Evolutionary conservation across 139 green algal genomes (phyloP).

Genomic region (Auxenochlorella pyrenoidosa): DNA sequence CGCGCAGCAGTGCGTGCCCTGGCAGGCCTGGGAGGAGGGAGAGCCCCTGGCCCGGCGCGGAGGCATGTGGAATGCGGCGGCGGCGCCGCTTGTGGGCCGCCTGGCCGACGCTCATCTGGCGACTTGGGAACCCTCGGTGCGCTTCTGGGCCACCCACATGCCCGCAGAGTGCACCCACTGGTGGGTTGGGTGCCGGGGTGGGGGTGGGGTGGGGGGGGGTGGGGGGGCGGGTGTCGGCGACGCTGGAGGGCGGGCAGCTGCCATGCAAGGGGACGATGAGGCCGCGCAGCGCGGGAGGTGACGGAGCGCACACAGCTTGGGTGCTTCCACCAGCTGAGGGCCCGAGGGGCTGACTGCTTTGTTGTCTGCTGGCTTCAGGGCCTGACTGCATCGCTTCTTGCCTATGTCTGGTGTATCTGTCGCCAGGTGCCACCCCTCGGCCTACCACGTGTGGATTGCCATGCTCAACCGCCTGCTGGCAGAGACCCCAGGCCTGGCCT

Average conservation of each 20-base stretch:
- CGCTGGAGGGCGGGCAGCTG: too few relatives aligned
- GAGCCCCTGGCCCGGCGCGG: conserved; percentile 1
- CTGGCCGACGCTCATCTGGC: conserved; percentile 35
- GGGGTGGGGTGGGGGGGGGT: not conserved
- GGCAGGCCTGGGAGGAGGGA: not conserved
- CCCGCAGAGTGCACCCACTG: conserved; percentile 43
- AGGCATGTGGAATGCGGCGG: conserved; percentile 35
- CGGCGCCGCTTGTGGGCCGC: conserved; percentile 2
- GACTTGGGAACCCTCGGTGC: conserved; percentile 40
- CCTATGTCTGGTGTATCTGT: too few relatives aligned
- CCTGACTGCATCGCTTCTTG: too few relatives aligned
- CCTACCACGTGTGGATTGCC: conserved; percentile 50
- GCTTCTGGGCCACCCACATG: conserved; percentile 35
- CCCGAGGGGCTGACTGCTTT: too few relatives aligned
- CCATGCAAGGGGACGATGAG: too few relatives aligned
- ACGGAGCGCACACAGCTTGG: too few relatives aligned
- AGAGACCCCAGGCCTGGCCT: not conserved
- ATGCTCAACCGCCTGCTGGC: conserved; percentile 10
- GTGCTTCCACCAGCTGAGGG: too few relatives aligned
- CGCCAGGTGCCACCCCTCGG: conserved; percentile 31
- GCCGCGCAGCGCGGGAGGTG: too few relatives aligned
- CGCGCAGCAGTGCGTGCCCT: not conserved
- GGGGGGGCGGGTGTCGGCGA: too few relatives aligned
- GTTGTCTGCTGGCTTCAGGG: too few relatives aligned
- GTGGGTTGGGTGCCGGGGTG: not conserved